Evolutionary conservation across 1,284 basidiomycete genomes (phyloP).

Genomic region (Flammula alnicola): DNA sequence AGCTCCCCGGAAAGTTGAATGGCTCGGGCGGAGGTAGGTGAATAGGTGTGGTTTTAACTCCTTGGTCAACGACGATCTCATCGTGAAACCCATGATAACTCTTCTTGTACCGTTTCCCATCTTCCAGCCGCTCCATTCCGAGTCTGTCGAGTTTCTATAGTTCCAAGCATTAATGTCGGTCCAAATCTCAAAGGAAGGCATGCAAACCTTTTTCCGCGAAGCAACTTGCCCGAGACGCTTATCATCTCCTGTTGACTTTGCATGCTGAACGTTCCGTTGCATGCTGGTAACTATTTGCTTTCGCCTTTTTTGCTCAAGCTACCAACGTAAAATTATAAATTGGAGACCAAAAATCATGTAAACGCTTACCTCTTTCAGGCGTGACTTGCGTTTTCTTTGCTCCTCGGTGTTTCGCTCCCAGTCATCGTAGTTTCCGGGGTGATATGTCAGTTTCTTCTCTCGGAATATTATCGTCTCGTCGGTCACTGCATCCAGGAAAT

Average conservation of each 20-base stretch:
- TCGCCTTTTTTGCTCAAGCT: constrained; percentile 39
- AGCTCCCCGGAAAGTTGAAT: constrained; percentile 31
- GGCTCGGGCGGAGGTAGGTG: constrained; percentile 32
- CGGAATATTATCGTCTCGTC: constrained; percentile 74
- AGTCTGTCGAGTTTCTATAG: constrained; percentile 33
- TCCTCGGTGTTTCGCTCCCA: constrained; percentile 60
- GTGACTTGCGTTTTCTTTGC: constrained; percentile 50
- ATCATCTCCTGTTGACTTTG: constrained; percentile 68
- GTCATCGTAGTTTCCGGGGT: constrained; percentile 63
- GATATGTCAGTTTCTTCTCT: constrained; percentile 59
- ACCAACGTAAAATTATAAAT: neutral
- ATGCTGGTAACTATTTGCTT: constrained; percentile 51
- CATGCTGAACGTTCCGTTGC: constrained; percentile 45
- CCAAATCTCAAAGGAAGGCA: constrained; percentile 18
- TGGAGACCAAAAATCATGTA: constrained; percentile 22
- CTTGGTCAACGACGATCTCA: constrained; percentile 31
- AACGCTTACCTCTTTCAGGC: constrained; percentile 49
- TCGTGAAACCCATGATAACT: constrained; percentile 35
- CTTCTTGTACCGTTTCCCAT: constrained; percentile 34
- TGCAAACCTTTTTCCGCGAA: constrained; percentile 60
- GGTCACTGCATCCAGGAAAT: constrained; percentile 67
- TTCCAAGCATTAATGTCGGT: neutral
- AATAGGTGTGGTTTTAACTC: constrained; percentile 31
- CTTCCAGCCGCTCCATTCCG: constrained; percentile 36
- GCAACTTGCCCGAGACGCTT: constrained; percentile 53